A percentile compares a stretch with the other conserved stretches of the same genome.
phyloP scores from a whole-genome alignment of 345 rosid species.

The Limnanthes douglasii region DNA sequence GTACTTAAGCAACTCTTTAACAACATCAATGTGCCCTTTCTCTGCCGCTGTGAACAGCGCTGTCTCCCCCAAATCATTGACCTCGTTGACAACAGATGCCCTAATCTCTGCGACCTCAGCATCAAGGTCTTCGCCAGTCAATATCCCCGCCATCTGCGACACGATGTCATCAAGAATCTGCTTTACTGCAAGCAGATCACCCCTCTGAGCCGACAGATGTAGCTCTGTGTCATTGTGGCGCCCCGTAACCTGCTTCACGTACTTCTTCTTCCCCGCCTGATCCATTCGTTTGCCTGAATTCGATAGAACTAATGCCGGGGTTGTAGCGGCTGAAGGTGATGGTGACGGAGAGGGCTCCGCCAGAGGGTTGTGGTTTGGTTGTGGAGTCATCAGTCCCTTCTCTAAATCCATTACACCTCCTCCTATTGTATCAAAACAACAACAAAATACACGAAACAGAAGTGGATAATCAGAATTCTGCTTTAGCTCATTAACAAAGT shows the following conservation, averaged over 20 bases:
- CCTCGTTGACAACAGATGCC: constrained; percentile 76
- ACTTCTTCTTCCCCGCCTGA: constrained; percentile 81
- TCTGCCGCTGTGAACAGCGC: constrained; percentile 83
- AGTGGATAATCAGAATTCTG: too few relatives aligned
- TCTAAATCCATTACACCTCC: constrained; percentile 59
- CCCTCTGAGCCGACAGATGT: constrained; percentile 78
- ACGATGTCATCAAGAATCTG: constrained; percentile 63
- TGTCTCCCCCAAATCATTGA: constrained; percentile 89
- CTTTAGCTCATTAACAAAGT: too few relatives aligned
- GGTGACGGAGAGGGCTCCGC: constrained; percentile 46
- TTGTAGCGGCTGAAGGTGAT: constrained; percentile 69
- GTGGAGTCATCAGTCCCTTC: constrained; percentile 29
- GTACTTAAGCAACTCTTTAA: constrained; percentile 72
- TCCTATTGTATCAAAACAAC: too few relatives aligned
- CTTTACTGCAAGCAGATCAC: constrained; percentile 57
- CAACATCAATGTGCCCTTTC: constrained; percentile 82
- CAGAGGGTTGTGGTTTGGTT: constrained; percentile 19
- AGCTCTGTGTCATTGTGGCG: constrained; percentile 86
- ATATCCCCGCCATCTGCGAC: constrained; percentile 54
- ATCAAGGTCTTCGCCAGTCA: constrained; percentile 59
- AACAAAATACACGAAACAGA: too few relatives aligned
- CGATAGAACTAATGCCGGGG: constrained; percentile 72
- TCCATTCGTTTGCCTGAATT: constrained; percentile 85
- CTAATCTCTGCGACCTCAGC: constrained; percentile 69
- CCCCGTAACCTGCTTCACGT: constrained; percentile 90